Evolutionary conservation across 768 basidiomycete species (phyloP).

Genomic region (Calocybe gangraenosa): DNA sequence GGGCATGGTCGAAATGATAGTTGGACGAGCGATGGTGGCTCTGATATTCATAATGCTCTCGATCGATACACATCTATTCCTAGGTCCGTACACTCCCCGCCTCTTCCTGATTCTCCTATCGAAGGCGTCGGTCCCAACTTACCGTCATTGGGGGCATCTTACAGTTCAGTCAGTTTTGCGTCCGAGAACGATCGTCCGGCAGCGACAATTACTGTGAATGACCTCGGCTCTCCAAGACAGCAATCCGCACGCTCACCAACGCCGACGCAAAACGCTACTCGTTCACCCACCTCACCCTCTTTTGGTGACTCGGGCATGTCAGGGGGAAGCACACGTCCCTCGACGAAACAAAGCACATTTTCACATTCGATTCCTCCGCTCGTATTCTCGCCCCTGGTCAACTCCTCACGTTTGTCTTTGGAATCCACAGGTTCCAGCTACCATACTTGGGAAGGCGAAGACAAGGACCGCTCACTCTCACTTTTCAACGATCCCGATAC

Average conservation of each 20-base stretch:
- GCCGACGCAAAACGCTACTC: slow-evolving; percentile 55
- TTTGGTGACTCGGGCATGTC: slow-evolving; percentile 40
- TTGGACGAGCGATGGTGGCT: slow-evolving; percentile 42
- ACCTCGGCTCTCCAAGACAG: slow-evolving; percentile 43
- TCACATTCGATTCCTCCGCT: slow-evolving; percentile 52
- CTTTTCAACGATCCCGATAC: slow-evolving; percentile 51
- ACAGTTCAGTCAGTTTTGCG: slow-evolving; percentile 15
- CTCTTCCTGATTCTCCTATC: slow-evolving; percentile 57
- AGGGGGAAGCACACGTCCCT: slow-evolving; percentile 27
- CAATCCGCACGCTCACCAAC: slow-evolving; percentile 52
- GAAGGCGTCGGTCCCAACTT: slow-evolving; percentile 30
- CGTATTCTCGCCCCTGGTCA: slow-evolving; percentile 66
- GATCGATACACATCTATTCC: slow-evolving; percentile 38
- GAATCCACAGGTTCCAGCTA: slow-evolving; percentile 83
- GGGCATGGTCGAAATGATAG: slow-evolving; percentile 58
- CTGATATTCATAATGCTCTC: slow-evolving; percentile 26
- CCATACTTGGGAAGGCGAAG: slow-evolving; percentile 70
- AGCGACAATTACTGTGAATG: slow-evolving; percentile 43
- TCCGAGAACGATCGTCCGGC: slow-evolving; percentile 31
- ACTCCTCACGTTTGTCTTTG: slow-evolving; percentile 75
- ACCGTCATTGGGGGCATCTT: slow-evolving; percentile 27
- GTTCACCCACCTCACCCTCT: slow-evolving; percentile 51
- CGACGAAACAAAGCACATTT: slow-evolving; percentile 50
- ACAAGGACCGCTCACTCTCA: slow-evolving; percentile 47
- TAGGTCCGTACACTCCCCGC: slow-evolving; percentile 52